A percentile compares a stretch with the other conserved stretches of the same genome.
These are phyloP conservation scores for Fusarium irregulare DNA, from an alignment of 2,329 filamentous ascomycete genomes.

Conservation along the genomic window DNA sequence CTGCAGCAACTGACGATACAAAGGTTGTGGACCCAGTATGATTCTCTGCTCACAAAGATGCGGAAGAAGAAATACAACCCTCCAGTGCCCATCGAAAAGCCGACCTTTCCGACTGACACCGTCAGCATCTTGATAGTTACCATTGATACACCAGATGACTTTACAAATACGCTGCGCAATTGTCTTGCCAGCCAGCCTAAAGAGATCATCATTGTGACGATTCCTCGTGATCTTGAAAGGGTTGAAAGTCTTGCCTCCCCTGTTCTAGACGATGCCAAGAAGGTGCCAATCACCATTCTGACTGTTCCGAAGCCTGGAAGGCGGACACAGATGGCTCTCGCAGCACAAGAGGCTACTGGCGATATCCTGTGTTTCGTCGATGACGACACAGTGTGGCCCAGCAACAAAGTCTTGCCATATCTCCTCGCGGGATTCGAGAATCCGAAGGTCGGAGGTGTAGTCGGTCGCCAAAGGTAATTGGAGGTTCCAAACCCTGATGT, in stretches of 20 bases:
- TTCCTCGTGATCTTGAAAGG: background rate
- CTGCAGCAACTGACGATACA: background rate
- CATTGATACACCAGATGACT: background rate
- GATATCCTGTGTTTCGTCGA: background rate
- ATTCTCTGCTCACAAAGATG: background rate
- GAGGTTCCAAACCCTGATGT: no score
- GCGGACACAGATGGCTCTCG: no score
- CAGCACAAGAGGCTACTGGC: background rate
- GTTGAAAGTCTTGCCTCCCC: background rate
- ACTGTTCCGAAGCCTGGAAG: no score
- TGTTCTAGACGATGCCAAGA: no score
- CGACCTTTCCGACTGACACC: background rate
- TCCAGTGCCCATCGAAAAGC: background rate
- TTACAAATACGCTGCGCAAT: background rate
- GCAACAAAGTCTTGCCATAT: background rate
- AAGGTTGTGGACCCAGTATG: background rate
- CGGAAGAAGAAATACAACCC: background rate
- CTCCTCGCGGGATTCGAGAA: background rate
- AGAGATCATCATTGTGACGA: background rate
- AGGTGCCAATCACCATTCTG: no score
- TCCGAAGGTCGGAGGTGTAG: background rate
- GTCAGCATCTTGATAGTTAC: background rate
- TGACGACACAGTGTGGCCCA: background rate
- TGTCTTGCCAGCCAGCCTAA: background rate
- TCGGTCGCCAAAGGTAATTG: background rate